These are phyloP conservation scores for Venturia aucupariae DNA, from an alignment of 2,329 filamentous ascomycete genomes.

Conservation along the genomic window DNA sequence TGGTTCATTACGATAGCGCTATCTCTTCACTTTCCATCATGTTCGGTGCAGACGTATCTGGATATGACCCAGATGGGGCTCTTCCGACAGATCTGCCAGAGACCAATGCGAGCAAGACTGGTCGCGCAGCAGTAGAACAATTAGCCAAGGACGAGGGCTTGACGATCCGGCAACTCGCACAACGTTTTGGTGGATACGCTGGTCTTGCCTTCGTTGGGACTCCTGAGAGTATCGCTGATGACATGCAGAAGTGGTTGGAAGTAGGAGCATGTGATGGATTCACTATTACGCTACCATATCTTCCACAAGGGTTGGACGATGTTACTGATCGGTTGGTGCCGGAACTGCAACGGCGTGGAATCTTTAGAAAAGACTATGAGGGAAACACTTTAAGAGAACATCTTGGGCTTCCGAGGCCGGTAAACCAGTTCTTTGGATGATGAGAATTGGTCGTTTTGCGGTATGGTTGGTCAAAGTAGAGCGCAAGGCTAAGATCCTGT, in stretches of 20 bases:
- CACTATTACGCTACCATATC: slow-evolving; percentile 41
- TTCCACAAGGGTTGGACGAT: slow-evolving; percentile 46
- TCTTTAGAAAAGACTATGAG: slow-evolving; percentile 41
- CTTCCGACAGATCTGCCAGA: slow-evolving; percentile 43
- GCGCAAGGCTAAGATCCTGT: background rate
- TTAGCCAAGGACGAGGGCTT: slow-evolving; percentile 38
- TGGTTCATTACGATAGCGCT: slow-evolving; percentile 46
- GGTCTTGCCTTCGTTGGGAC: slow-evolving; percentile 45
- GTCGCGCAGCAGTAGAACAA: slow-evolving; percentile 35
- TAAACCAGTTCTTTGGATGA: slow-evolving; percentile 28
- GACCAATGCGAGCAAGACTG: slow-evolving; percentile 46
- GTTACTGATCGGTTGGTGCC: slow-evolving; percentile 52
- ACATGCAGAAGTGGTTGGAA: slow-evolving; percentile 38
- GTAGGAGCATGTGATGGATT: slow-evolving; percentile 44
- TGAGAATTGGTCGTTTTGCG: background rate
- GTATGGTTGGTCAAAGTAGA: background rate
- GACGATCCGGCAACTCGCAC: slow-evolving; percentile 44
- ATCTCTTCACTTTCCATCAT: slow-evolving; percentile 44
- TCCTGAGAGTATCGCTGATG: slow-evolving; percentile 40
- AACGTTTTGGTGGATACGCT: slow-evolving; percentile 41
- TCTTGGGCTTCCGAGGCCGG: slow-evolving; percentile 42
- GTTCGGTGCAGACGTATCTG: slow-evolving; percentile 39
- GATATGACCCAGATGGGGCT: slow-evolving; percentile 40
- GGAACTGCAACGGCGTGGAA: slow-evolving; percentile 46
- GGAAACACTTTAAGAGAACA: slow-evolving; percentile 46